Evolutionary conservation across 768 basidiomycete species (phyloP).

Genomic region (Fibroporia radiculosa): DNA sequence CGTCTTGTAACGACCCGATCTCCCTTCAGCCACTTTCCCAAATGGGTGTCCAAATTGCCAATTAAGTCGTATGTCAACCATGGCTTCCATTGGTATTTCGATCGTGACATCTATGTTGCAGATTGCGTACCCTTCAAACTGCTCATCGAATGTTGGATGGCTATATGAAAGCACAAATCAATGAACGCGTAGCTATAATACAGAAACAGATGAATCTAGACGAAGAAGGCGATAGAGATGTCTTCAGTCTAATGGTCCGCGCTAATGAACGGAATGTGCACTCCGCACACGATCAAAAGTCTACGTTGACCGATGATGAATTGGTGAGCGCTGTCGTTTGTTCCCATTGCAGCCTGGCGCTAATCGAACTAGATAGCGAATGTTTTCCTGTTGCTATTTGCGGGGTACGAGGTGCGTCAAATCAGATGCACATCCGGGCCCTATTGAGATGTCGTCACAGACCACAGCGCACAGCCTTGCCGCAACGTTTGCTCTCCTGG

Average conservation of each 20-base stretch:
- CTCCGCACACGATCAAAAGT: conserved; percentile 2
- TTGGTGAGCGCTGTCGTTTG: conserved; percentile 7
- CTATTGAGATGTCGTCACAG: conserved; percentile 10
- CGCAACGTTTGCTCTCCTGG: conserved; percentile 25
- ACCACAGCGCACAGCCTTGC: conserved; percentile 27
- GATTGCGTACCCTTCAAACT: neutral
- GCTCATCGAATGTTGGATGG: neutral
- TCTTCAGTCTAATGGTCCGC: conserved; percentile 12
- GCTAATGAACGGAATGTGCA: conserved; percentile 10
- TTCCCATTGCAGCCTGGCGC: too few species aligned
- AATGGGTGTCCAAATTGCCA: neutral
- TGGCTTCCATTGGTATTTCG: too few species aligned
- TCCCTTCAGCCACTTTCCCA: neutral
- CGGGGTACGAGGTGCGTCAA: conserved; percentile 8
- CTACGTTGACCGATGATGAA: neutral
- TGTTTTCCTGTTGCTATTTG: conserved; percentile 14
- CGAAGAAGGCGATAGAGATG: conserved; percentile 2
- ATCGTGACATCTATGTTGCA: too few species aligned
- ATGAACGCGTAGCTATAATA: conserved; percentile 8
- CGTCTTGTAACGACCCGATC: neutral
- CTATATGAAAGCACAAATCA: conserved; percentile 8
- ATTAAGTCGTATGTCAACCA: neutral
- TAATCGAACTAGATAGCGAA: conserved; percentile 17
- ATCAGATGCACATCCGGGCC: too few species aligned
- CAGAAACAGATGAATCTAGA: neutral